phyloP scores from a whole-genome alignment of 176 grass and related monocot genomes.

The Typha latifolia region DNA sequence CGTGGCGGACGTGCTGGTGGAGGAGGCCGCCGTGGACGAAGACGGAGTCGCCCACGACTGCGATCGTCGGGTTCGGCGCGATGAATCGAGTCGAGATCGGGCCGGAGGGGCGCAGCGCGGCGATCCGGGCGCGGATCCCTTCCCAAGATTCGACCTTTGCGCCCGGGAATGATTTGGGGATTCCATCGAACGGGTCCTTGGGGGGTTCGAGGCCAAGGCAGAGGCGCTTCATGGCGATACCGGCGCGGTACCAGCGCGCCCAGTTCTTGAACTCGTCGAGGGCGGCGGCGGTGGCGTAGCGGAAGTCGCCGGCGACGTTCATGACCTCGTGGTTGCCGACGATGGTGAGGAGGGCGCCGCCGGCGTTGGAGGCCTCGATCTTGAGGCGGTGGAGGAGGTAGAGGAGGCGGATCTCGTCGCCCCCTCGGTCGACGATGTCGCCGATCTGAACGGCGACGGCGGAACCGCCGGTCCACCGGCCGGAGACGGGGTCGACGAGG shows the following conservation, averaged over 20 bases:
- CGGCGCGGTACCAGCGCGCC: conserved; percentile 42
- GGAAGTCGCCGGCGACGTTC: conserved; percentile 76
- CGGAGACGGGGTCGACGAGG: conserved; percentile 44
- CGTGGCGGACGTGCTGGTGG: conserved; percentile 64
- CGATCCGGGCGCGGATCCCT: conserved; percentile 64
- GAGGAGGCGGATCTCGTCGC: conserved; percentile 74
- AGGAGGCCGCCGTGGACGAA: conserved; percentile 91
- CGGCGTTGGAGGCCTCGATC: conserved; percentile 41
- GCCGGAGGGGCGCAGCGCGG: conserved; percentile 65
- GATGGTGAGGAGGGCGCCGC: conserved; percentile 62
- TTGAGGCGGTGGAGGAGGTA: conserved; percentile 72
- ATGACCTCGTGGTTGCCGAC: conserved; percentile 91
- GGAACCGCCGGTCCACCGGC: conserved; percentile 49
- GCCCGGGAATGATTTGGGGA: conserved; percentile 70
- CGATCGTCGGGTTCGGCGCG: conserved; percentile 55
- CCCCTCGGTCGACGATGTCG: conserved; percentile 85
- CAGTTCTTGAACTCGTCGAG: conserved; percentile 20
- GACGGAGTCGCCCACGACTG: conserved; percentile 71
- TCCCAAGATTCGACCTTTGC: conserved; percentile 71
- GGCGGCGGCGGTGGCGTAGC: conserved; percentile 46
- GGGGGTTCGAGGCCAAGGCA: conserved; percentile 32
- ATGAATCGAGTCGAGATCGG: conserved; percentile 73
- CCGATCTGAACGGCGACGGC: conserved; percentile 83
- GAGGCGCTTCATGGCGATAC: conserved; percentile 79
- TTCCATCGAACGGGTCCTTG: conserved; percentile 65